Evolutionary conservation across 176 grass and related monocot genomes (phyloP), one percentile per base, ranked within the genome.

Genomic region (Musa itinerans): DNA sequence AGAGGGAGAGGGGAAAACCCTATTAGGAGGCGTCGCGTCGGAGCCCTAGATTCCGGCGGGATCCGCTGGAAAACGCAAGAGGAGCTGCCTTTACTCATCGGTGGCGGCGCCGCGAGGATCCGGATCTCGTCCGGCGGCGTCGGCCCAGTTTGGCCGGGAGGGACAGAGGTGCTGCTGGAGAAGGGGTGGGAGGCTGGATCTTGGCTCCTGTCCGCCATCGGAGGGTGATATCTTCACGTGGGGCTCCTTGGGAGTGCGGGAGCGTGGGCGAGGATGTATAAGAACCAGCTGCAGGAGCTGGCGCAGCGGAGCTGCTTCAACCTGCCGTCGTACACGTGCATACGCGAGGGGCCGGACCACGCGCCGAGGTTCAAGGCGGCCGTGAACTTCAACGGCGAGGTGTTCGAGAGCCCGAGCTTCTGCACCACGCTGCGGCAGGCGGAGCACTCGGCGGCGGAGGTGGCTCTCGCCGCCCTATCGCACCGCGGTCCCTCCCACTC

Each of bases 301-400:
- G 96, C 96, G 79, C 96, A 99, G 81, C 89, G 91, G 78, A 99
- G 96, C 79, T 95, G 96, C 96, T 99, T 99, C 86, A 99, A 99
- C 78, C 85, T 99, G 61, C 91, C 96, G 80, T 89, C 96, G 14
- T 99, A 99, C 74, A 99, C 96, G 52, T 91, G 85, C 84, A 83
- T 99, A 80, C 83, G 96, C 78, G 96, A 99, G 78, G 96, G 96
- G 5, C 96, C 96, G 4, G 96, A 99, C 89, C 96, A 99, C 65
- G 89, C 96, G 57, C 91, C 96, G 61, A 77, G 96, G 65, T 99
- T 99, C 90, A 99, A 94, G 83, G 96, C 91, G 0, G 82, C 91
- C 0, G 96, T 99, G 54, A 99, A 86, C 85, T 99, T 99, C 82
- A 99, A 99, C 58, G 83, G 88, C 15, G 91, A 99, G 82, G 69